Conservation (phyloP, 129 eudicot genomes). For the Helianthus tuberosus region DNA sequence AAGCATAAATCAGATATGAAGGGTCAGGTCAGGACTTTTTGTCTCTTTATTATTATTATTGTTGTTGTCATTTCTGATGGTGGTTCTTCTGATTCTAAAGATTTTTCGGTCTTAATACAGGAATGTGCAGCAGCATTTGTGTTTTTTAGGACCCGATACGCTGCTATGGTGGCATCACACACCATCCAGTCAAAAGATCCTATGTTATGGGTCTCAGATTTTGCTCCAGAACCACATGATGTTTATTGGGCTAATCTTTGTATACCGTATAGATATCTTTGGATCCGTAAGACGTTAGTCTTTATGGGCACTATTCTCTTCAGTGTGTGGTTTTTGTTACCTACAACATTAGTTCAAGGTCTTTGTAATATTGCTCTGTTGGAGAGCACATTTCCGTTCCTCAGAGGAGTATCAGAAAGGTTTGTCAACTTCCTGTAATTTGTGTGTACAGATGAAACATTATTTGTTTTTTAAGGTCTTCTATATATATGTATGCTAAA, state of each 20-base stretch:
- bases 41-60: too few relatives aligned
- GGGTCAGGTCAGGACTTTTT: conserved; percentile 49
- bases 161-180: conserved; percentile 83
- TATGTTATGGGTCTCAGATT: conserved; percentile 84
- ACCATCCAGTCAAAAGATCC: conserved; percentile 75
- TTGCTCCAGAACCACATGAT: conserved; percentile 91
- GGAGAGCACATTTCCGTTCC: conserved; percentile 53
- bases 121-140: conserved; percentile 87
- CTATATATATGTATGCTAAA: too few relatives aligned
- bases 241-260: conserved; percentile 78
- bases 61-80: neutral
- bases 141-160: conserved; percentile 88
- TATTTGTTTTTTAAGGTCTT: neutral
- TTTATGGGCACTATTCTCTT: conserved; percentile 65
- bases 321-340: conserved; percentile 70
- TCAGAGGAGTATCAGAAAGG: conserved; percentile 54
- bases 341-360: conserved; percentile 78
- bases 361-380: conserved; percentile 59
- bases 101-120: conserved; percentile 41
- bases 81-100: neutral
- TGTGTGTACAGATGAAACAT: neutral
- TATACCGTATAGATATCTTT: conserved; percentile 71
- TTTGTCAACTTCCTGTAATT: conserved; percentile 22
- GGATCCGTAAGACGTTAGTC: conserved; percentile 78
- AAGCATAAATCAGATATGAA: conserved; percentile 43